Evolutionary conservation across 345 rosid species (phyloP), one percentile per base, ranked within the genome.

Genomic region (Aegle marmelos): DNA sequence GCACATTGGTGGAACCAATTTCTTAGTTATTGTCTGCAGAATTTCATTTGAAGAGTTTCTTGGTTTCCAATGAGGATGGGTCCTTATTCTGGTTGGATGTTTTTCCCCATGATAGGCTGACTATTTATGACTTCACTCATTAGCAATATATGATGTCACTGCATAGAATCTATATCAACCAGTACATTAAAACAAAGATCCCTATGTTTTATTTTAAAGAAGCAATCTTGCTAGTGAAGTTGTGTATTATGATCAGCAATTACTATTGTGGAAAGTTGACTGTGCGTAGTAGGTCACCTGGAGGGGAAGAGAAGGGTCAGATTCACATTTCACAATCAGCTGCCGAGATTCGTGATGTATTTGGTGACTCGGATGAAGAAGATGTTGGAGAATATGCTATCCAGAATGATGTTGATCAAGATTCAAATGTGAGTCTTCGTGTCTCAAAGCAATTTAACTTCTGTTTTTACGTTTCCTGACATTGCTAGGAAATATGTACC

Each of bases 351-450:
- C 97, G 99, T 77, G 97, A 96, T 88, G 99, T 96, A 59, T 96
- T 96, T 87, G 99, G 99, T 73, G 98, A 91, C 64, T 94, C 98
- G 39, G 99, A 96, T 79, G 99, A 96, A 62, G 99, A 96, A 80
- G 99, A 94, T 39, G 92, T 76, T 24, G 89, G 83, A 67, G 95
- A 83, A 34, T 96, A 89, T 85, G 91, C 84, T 39, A 86, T 88
- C 80, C 90, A 78, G 76, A 84, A 90, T 84, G 95, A 92, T 73
- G 79, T 90, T 63, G 97, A 88, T 72, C 90, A 79, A 33, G 95
- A 92, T 81, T 85, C 82, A 82, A 86, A 79, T 64, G 98, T 93
- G 86, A 85, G 95, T 81, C 48, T 78, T 76, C 14, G 73, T 80
- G n/a, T 71, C 54, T 62, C 25, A 79, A 54, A 74, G 50, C 41